These are phyloP conservation scores for Colletotrichum euphorbiae DNA, from an alignment of 2,329 filamentous ascomycete genomes.

Conservation along the genomic window DNA sequence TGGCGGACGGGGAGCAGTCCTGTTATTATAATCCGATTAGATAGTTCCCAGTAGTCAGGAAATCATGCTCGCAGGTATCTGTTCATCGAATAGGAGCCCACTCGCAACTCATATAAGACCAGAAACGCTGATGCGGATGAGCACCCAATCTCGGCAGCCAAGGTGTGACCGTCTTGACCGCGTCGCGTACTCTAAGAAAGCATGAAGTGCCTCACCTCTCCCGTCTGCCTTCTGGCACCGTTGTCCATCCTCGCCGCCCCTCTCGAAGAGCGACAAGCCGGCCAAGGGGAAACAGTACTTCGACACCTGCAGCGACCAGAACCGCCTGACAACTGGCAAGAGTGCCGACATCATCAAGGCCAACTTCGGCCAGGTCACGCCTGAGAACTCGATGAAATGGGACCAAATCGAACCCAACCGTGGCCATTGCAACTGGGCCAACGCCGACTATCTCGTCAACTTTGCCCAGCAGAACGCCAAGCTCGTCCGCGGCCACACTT, in stretches of 20 bases:
- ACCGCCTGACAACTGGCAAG: constrained; percentile 59
- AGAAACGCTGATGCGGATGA: not conserved
- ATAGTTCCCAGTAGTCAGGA: not conserved
- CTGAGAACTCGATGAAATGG: constrained; percentile 80
- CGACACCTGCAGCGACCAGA: constrained; percentile 68
- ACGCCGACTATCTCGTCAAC: constrained; percentile 70
- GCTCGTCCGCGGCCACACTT: constrained; percentile 73
- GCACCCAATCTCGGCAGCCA: not conserved
- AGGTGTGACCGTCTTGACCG: not conserved
- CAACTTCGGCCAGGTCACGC: constrained; percentile 73
- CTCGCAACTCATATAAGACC: too few relatives aligned
- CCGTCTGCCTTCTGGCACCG: constrained; percentile 52
- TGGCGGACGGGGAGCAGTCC: not conserved
- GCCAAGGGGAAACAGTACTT: constrained; percentile 75
- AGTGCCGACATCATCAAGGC: constrained; percentile 68
- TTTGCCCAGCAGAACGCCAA: constrained; percentile 68
- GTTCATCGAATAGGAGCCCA: too few relatives aligned
- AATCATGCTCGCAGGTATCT: too few relatives aligned
- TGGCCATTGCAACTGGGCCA: constrained; percentile 65
- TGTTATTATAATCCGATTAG: not conserved
- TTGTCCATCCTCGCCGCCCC: constrained; percentile 51
- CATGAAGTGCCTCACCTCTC: constrained; percentile 42
- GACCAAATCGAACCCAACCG: constrained; percentile 63
- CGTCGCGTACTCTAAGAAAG: not conserved
- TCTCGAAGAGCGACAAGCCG: constrained; percentile 52